These are phyloP conservation scores for Solanum habrochaites DNA, from an alignment of 257 asterid genomes.

Conservation along the genomic window DNA sequence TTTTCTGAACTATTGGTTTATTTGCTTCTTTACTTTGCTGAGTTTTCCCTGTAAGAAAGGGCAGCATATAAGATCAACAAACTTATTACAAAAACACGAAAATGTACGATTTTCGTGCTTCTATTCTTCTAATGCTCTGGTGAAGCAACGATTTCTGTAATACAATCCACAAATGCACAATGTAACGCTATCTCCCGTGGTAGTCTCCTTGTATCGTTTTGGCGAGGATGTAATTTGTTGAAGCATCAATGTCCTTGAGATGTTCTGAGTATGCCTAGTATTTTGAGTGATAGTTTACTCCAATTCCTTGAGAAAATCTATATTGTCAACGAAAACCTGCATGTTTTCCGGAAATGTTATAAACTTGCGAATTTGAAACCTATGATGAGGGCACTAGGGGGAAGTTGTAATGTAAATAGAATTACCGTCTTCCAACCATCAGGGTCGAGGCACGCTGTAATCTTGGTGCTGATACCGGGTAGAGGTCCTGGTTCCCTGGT, in stretches of 20 bases:
- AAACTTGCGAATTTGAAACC: neutral
- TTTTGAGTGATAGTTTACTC: constrained; percentile 8
- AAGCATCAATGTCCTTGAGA: neutral
- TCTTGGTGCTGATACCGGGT: constrained; percentile 87
- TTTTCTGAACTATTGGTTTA: neutral
- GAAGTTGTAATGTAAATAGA: constrained; percentile 4
- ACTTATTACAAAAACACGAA: neutral
- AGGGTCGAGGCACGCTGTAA: constrained; percentile 94
- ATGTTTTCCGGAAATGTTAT: neutral
- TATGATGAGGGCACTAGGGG: neutral
- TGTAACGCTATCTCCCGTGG: neutral
- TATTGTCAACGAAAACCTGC: constrained; percentile 92
- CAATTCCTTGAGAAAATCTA: constrained; percentile 85
- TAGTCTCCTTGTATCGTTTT: neutral
- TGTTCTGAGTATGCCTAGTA: neutral
- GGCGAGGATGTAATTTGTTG: neutral
- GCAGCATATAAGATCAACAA: neutral
- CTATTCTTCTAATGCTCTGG: neutral
- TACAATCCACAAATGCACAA: neutral
- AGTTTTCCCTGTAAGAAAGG: neutral
- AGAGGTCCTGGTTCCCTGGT: constrained; percentile 90
- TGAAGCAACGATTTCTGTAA: neutral
- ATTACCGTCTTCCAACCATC: constrained; percentile 97
- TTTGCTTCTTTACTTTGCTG: neutral
- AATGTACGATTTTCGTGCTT: neutral